Evolutionary conservation across 495 filamentous ascomycete species (phyloP), one percentile per base, ranked within the genome.

Genomic region (Tuber microsphaerosporum): DNA sequence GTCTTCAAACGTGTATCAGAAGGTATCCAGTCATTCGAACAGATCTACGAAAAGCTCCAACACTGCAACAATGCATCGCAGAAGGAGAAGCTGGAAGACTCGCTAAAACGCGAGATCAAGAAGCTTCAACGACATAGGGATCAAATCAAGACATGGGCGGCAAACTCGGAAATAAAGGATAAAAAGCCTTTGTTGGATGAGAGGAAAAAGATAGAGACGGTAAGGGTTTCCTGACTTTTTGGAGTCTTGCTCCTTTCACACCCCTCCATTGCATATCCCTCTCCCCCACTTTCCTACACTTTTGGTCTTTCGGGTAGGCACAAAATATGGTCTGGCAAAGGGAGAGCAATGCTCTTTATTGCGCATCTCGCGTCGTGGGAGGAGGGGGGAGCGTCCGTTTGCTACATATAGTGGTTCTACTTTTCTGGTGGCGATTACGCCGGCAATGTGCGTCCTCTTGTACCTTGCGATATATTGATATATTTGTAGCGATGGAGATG

Each of bases 71-170:
- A 98, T 85, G 88, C 91, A 75, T 93, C 96, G 46, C 95, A 98
- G 84, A 97, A 97, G 83, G 96, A 99, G 84, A 98, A 97, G 86
- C 89, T 95, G 46, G 95, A 98, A 85, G 95, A 99, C 84, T 91
- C 94, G 82, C 88, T 99, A 77, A 99, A 99, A 86, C 92, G 94
- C 78, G 96, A 98, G 86, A 98, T 98, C 89, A 99, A 99, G 90
- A 99, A 99, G 88, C 90, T 99, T 31, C 95, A 99, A 85, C 88
- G 95, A 78, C 91, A 94, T 85, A 92, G 95, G 75, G 95, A 99
- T 84, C 94, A 98, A 86, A 97, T 99, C 87, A 99, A 99, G 86
- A 92, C 94, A 87, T 99, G 95, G 95, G 94, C 93, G 4, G 91
- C 93, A 3, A 92, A 91, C 84, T 97, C 95, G 86, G 95, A 99